Base-by-base conservation (phyloP, 352 stramenopile genomes). In the Phytophthora sp. region DNA sequence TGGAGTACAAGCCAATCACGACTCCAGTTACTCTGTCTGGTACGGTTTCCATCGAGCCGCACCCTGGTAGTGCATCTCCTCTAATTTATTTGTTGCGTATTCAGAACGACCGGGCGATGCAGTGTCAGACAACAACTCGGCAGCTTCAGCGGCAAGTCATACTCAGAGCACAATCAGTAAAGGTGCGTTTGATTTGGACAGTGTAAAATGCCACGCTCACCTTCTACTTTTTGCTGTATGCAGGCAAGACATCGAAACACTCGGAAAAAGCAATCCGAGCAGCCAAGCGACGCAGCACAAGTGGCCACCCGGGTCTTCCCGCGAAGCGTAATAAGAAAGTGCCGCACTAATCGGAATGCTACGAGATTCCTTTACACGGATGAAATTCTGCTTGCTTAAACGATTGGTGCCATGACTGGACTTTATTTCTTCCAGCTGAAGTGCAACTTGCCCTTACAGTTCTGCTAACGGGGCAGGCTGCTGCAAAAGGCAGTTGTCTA, bases 301-400 rank as follows among this genome's bases (percentile, higher is more conserved):
- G 59, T n/a, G 39, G 34, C 0, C 66, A 43, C 13, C 61, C 58
- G 12, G 76, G 58, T 3, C 61, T 83, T 35, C 64, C 79, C 13
- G 70, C 79, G 3, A 88, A 88, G 42, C 76, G 79, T 9, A 86
- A 84, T 61, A 86, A 86, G 66, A 88, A 88, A 67, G 67, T 76
- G n/a, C 49, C 62, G 18, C 48, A 72, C 23, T 71, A 59, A 17
- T 28, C 18, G n/a, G n/a, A n/a, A n/a, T n/a, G n/a, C n/a, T n/a
- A n/a, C n/a, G n/a, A n/a, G n/a, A n/a, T n/a, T n/a, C n/a, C n/a
- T n/a, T n/a, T n/a, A n/a, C n/a, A n/a, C n/a, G n/a, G n/a, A n/a
- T n/a, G n/a, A n/a, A n/a, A n/a, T n/a, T n/a, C n/a, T n/a, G n/a
- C n/a, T n/a, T n/a, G n/a, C n/a, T n/a, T n/a, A n/a, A n/a, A n/a